Evolutionary conservation across 495 filamentous ascomycete species (phyloP), one percentile per base, ranked within the genome.

Genomic region (Cercophora samala): DNA sequence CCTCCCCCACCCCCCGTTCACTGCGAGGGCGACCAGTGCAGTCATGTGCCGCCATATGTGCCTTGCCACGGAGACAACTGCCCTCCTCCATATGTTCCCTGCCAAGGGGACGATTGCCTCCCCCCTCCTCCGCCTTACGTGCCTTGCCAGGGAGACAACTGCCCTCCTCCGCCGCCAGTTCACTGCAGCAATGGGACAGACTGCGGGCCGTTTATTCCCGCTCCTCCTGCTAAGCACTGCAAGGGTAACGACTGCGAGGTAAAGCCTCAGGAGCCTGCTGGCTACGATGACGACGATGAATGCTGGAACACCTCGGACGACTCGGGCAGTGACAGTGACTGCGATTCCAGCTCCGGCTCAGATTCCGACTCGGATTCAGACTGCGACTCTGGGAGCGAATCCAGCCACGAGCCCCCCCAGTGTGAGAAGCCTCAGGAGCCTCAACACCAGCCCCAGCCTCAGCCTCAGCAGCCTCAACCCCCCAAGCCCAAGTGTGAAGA

Each of bases 161-260:
- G 58, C 58, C 21, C 24, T 29, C 58, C 58, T 8, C 22, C 58
- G 21, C 58, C 58, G 17, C 58, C 58, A 18, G 22, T 25, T 24
- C 22, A 25, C 24, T 23, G n/a, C 18, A 5, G 58, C 23, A 60
- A 60, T 24, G 25, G 25, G 21, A 60, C 58, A 24, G 58, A 60
- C 17, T 60, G 58, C 6, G 21, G 17, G 17, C 58, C 58, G 24
- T 29, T 18, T 8, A 24, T 60, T 29, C 58, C 58, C 5, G 58
- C 58, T 4, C 58, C 58, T 60, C 58, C 58, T 29, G 22, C 58
- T 24, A 60, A 29, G 58, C 17, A 18, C 22, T 60, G 58, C 58
- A 18, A 29, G 25, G 17, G 23, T 3, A 24, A 18, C 54, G 5
- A 21, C n/a, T 56, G 54, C 21, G 54, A 56, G 22, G 54, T 21